Conservation (phyloP, 2,329 filamentous ascomycete genomes). For the Aureobasidium lini region DNA sequence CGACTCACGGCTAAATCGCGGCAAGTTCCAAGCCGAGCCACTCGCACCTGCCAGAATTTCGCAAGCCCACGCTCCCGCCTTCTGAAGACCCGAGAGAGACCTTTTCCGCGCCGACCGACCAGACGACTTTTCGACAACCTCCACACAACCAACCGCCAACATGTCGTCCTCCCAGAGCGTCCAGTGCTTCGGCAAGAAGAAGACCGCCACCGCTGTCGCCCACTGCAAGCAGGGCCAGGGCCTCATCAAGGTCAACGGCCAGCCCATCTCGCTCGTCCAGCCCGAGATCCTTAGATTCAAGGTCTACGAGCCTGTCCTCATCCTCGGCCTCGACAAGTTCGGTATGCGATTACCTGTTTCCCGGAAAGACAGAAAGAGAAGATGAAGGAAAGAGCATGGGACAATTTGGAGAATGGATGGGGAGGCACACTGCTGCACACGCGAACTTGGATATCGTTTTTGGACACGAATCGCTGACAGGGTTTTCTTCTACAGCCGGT, state of each 20-base stretch:
- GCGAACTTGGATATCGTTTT: neutral
- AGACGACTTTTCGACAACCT: slow-evolving; percentile 16
- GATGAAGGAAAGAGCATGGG: slow-evolving; percentile 5
- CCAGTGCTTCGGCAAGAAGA: slow-evolving; percentile 96
- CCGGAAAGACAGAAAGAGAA: slow-evolving; percentile 1
- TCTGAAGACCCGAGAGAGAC: neutral
- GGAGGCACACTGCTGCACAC: neutral
- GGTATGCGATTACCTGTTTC: slow-evolving; percentile 34
- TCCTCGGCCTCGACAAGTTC: slow-evolving; percentile 97
- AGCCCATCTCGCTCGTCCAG: slow-evolving; percentile 87
- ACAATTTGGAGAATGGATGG: neutral
- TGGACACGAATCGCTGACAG: slow-evolving; percentile 9
- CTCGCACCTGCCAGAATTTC: slow-evolving; percentile 1
- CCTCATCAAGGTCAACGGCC: slow-evolving; percentile 98
- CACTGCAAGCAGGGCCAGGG: slow-evolving; percentile 89
- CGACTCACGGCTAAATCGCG: slow-evolving; percentile 19
- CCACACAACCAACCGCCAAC: slow-evolving; percentile 22
- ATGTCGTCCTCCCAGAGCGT: slow-evolving; percentile 60
- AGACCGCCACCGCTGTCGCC: slow-evolving; percentile 65
- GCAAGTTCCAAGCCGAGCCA: slow-evolving; percentile 9
- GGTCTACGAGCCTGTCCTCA: slow-evolving; percentile 98
- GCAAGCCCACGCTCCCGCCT: neutral
- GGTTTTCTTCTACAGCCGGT: slow-evolving; percentile 43
- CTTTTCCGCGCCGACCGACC: neutral
- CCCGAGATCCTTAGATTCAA: slow-evolving; percentile 98